Conservation (phyloP, 108 stramenopile genomes). For the Mediolabrus comicus region DNA sequence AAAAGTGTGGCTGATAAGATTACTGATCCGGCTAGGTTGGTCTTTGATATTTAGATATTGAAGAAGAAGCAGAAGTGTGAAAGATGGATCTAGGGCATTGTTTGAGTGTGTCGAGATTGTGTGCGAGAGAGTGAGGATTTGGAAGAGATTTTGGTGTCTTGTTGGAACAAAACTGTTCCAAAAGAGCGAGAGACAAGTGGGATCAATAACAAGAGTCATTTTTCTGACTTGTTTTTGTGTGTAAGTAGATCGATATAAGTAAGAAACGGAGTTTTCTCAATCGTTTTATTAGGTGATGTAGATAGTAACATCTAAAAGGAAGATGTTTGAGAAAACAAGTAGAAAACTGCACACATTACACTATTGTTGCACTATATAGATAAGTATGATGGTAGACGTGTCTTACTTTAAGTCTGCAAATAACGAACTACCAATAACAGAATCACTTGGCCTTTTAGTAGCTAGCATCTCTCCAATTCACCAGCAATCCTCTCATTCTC, state of each 20-base stretch:
- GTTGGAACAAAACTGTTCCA: no score
- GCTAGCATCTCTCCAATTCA: neutral
- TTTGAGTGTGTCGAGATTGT: no score
- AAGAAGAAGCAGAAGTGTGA: neutral
- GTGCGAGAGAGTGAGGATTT: neutral
- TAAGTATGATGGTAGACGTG: neutral
- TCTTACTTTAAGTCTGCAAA: neutral
- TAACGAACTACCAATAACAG: no score
- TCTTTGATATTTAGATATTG: conserved; percentile 84
- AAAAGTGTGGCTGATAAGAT: conserved; percentile 97
- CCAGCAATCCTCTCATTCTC: neutral
- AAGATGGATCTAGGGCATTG: no score
- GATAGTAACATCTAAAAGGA: neutral
- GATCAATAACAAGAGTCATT: neutral
- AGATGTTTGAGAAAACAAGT: neutral
- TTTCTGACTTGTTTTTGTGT: neutral
- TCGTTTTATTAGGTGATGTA: neutral
- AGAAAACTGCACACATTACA: neutral
- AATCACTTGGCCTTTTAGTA: no score
- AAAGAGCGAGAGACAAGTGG: neutral
- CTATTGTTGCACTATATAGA: no score
- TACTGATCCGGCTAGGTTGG: conserved; percentile 90
- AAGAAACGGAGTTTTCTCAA: neutral
- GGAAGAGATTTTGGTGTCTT: neutral
- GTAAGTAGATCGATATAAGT: neutral